Base-by-base conservation (phyloP, 176 grass and related monocot species). In the Chloris gayana region DNA sequence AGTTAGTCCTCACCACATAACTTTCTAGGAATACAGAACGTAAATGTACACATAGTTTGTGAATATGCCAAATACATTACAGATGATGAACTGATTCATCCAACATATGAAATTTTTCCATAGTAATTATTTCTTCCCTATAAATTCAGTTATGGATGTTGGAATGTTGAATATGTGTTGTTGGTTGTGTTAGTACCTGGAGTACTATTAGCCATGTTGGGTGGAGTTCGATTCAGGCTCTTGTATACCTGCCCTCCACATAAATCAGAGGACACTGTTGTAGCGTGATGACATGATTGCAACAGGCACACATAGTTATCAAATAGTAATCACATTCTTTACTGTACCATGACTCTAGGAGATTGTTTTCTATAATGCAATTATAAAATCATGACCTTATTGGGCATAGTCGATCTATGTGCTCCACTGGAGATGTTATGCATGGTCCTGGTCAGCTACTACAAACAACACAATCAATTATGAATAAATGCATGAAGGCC, bases 11-110 rank as follows among this genome's bases (percentile, higher is more conserved):
- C 27, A 57, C n/a, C 35, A 61, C 6, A 39, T 75, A 75, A n/a
- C 50, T 25, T 29, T 61, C 34, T 60, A 59, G 59, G 33, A 47
- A 47, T 47, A 47, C 45, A 15, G 17, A 47, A 15, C 14, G 5
- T 47, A 17, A 47, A 47, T 47, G 5, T 58, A 4, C 4, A 15
- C 37, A 38, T 32, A 47, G 26, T 29, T 26, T 26, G 14, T 70
- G 54, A 51, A 61, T 76, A 76, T 42, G 54, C 15, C 1, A 42
- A 76, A 75, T 18, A 29, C 34, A 60, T 75, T 58, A 26, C 13
- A 47, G 2, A 47, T 44, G 41, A 44, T 44, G 41, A 44, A 13
- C 2, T 44, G 41, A 11, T 13, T 10, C 7, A 44, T 44, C 41
- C 41, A 44, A 44, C 41, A 44, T 44, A 44, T 12, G 41, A 44